Evolutionary conservation across 2,329 filamentous ascomycete genomes (phyloP).

Genomic region (Pestalotiopsis sp.): DNA sequence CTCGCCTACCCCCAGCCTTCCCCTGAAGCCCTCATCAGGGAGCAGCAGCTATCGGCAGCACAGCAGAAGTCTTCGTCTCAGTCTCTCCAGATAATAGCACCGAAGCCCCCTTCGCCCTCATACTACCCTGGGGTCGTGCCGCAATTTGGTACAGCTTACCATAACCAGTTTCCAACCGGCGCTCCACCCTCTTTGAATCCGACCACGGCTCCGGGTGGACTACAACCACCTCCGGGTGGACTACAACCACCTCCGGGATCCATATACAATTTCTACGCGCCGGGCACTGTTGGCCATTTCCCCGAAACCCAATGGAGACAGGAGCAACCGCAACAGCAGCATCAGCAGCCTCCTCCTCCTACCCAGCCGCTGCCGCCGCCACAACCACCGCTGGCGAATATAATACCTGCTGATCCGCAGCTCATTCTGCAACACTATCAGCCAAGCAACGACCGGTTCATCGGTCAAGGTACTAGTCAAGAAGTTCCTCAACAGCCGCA

Average conservation of each 20-base stretch:
- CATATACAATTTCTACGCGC: slow-evolving; percentile 33
- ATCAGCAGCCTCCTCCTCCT: slow-evolving; percentile 9
- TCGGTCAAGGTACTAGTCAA: neutral
- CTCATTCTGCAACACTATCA: slow-evolving; percentile 23
- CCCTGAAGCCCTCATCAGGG: slow-evolving; percentile 46
- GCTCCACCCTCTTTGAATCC: slow-evolving; percentile 27
- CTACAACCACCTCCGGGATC: slow-evolving; percentile 21
- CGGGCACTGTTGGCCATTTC: slow-evolving; percentile 30
- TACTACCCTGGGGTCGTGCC: slow-evolving; percentile 34
- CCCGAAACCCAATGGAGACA: slow-evolving; percentile 29
- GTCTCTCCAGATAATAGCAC: slow-evolving; percentile 51
- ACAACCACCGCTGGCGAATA: neutral
- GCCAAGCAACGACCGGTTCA: neutral
- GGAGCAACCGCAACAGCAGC: slow-evolving; percentile 7
- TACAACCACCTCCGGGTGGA: slow-evolving; percentile 20
- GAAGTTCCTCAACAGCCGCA: neutral
- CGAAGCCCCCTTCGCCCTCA: slow-evolving; percentile 47
- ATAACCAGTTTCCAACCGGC: slow-evolving; percentile 33
- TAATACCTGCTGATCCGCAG: neutral
- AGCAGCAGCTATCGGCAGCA: slow-evolving; percentile 44
- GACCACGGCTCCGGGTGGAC: slow-evolving; percentile 24
- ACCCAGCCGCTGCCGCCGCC: neutral
- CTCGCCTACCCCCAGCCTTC: slow-evolving; percentile 49
- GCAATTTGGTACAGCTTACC: slow-evolving; percentile 31
- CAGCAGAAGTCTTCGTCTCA: slow-evolving; percentile 42